A percentile compares a stretch with the other conserved stretches of the same genome.
These are phyloP conservation scores for Fusarium sp. DNA, from an alignment of 2,329 filamentous ascomycete species.

Conservation along the genomic window DNA sequence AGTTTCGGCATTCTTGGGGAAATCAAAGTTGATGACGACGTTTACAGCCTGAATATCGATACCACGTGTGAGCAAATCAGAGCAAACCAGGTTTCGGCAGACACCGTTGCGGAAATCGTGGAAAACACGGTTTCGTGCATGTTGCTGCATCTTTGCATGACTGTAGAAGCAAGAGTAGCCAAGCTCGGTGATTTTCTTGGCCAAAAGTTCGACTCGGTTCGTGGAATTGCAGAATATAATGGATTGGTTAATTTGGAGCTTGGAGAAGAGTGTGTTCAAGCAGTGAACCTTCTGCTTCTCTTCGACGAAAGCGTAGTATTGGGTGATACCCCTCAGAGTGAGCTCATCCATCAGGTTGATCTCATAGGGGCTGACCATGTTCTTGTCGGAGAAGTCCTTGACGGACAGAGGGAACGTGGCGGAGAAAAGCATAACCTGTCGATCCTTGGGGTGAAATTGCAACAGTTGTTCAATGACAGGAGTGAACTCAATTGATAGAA, in stretches of 20 bases:
- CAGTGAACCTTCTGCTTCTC: constrained; percentile 99
- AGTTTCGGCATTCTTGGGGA: constrained; percentile 98
- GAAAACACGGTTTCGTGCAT: constrained; percentile 97
- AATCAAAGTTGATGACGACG: constrained; percentile 99
- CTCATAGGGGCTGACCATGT: constrained; percentile 96
- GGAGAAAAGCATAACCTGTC: constrained; percentile 99
- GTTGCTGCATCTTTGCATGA: constrained; percentile 97
- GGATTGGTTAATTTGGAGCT: constrained; percentile 99
- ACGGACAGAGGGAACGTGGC: constrained; percentile 97
- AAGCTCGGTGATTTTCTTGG: constrained; percentile 99
- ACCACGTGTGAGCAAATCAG: constrained; percentile 95
- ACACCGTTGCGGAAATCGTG: constrained; percentile 99
- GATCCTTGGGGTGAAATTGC: constrained; percentile 94
- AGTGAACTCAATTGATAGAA: constrained; percentile 95
- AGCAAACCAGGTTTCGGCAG: constrained; percentile 97
- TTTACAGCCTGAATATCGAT: constrained; percentile 99
- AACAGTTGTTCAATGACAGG: constrained; percentile 96
- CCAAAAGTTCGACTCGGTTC: constrained; percentile 94
- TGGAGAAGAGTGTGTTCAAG: constrained; percentile 97
- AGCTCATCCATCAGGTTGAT: constrained; percentile 99
- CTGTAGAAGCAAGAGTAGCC: constrained; percentile 99
- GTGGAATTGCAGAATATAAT: constrained; percentile 99
- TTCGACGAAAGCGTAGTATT: constrained; percentile 99
- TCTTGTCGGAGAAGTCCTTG: constrained; percentile 97
- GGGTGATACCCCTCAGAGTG: constrained; percentile 95